Percentiles rank a stretch among this genome's conserved stretches.
Evolutionary conservation across 2,329 filamentous ascomycete species (phyloP).

Genomic region (Aspergillus sp.): DNA sequence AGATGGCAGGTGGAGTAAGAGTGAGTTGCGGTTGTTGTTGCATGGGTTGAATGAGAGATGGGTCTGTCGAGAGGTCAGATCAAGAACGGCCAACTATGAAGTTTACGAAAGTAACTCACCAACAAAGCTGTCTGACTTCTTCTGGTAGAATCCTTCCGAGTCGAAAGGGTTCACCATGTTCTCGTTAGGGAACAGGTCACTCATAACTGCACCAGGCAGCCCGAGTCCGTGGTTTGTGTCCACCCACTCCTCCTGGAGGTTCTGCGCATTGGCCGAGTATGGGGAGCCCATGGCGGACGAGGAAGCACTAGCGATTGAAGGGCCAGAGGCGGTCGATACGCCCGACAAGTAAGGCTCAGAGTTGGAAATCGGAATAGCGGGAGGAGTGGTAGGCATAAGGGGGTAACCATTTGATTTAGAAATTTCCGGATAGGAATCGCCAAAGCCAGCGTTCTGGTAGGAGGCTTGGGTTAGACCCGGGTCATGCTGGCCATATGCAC

Average conservation of each 20-base stretch:
- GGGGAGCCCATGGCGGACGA: slow-evolving; percentile 69
- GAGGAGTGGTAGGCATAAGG: slow-evolving; percentile 34
- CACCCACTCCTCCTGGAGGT: slow-evolving; percentile 61
- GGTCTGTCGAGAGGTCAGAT: slow-evolving; percentile 45
- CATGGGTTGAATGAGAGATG: slow-evolving; percentile 58
- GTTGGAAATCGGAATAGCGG: slow-evolving; percentile 30
- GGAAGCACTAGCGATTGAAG: slow-evolving; percentile 57
- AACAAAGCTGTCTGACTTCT: slow-evolving; percentile 42
- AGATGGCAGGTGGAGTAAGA: slow-evolving; percentile 31
- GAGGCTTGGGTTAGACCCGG: slow-evolving; percentile 23
- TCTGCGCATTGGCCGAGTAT: slow-evolving; percentile 61
- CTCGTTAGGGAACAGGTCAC: slow-evolving; percentile 58
- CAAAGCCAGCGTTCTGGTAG: slow-evolving; percentile 31
- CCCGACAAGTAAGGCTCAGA: slow-evolving; percentile 53
- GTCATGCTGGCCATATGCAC: slow-evolving; percentile 23
- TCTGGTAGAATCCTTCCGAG: slow-evolving; percentile 42
- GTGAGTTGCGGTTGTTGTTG: slow-evolving; percentile 33
- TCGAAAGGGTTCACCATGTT: slow-evolving; percentile 49
- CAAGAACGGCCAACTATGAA: not conserved
- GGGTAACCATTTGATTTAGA: slow-evolving; percentile 28
- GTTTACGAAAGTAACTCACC: slow-evolving; percentile 26
- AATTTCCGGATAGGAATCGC: slow-evolving; percentile 26
- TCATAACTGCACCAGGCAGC: slow-evolving; percentile 63
- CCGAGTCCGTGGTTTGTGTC: slow-evolving; percentile 54
- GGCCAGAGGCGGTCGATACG: slow-evolving; percentile 61